Base-by-base conservation (phyloP, 148 eudicot species). In the Camellia japonica region DNA sequence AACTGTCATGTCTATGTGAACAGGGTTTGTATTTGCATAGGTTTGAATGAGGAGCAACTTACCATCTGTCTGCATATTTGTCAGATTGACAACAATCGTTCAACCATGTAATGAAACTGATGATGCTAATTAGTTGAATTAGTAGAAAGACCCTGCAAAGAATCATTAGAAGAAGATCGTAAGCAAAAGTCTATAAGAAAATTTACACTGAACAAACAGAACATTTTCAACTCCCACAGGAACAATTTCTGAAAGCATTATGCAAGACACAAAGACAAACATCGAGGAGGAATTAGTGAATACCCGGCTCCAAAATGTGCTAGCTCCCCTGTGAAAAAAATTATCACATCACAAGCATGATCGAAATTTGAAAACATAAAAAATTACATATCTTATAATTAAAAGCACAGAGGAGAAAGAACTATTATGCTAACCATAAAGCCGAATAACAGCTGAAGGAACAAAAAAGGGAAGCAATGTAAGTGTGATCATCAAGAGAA, bases 291-390 rank as follows among this genome's bases (percentile, higher is more conserved):
- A 77, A 54, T 68, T 11, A 73, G 73, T 51, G 23, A 30, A 59
- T 92, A 94, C 98, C 98, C 98, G 1, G 98, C 98, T 7, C 98
- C 98, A 84, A 94, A 90, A 83, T 94, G 98, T n/a, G 98, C 98
- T 43, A 92, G 52, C 55, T 88, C 83, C 74, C 96, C 98, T 94
- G 96, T 80, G 43, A 87, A 66, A 68, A 68, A 7, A 73, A 9
- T 14, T 49, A 49, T 42, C 23, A n/a, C 63, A 79, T 81, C 44
- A 77, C 67, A 19, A 76, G 18, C 18, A 54, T 20, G 84, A 3
- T 64, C 2, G 6, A 18, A 18, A 59, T 6, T 73, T n/a, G 61
- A 9, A 19, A 42, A 10, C 46, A 59, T 68, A 30, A 62, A 23
- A 30, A 14, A 3, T 4, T 60, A 7, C 15, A 54, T 3, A 55